These are phyloP conservation scores for Trichoderma cornu-damae DNA, from an alignment of 2,329 filamentous ascomycete species.

Conservation along the genomic window DNA sequence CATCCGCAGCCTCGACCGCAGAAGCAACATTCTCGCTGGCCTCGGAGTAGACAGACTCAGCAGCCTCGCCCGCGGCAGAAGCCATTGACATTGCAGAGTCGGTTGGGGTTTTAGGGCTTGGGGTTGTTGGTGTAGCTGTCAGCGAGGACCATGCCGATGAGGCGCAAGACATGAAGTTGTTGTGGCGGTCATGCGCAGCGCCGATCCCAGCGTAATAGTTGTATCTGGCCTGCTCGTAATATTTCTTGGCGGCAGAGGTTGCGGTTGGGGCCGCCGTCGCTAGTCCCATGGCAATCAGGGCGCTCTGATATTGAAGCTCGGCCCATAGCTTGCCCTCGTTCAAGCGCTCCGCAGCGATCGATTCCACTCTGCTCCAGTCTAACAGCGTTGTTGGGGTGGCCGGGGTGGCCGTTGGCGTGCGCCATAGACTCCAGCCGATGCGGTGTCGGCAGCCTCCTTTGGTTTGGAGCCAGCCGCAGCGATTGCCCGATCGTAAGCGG, in stretches of 20 bases:
- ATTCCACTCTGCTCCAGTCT: slow-evolving; percentile 49
- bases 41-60: slow-evolving; percentile 46
- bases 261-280: slow-evolving; percentile 44
- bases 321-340: slow-evolving; percentile 66
- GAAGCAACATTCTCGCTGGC: slow-evolving; percentile 41
- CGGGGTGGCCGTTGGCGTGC: slow-evolving; percentile 41
- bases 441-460: slow-evolving; percentile 50
- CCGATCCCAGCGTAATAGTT: slow-evolving; percentile 76
- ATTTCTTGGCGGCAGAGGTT: slow-evolving; percentile 50
- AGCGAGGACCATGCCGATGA: slow-evolving; percentile 61
- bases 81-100: slow-evolving; percentile 47
- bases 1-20: slow-evolving; percentile 35
- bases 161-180: slow-evolving; percentile 66
- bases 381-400: slow-evolving; percentile 32
- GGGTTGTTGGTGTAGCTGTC: slow-evolving; percentile 57
- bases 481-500: slow-evolving; percentile 62
- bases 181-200: slow-evolving; percentile 72
- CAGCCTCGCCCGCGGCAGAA: slow-evolving; percentile 46
- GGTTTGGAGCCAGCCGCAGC: slow-evolving; percentile 57
- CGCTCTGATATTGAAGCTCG: slow-evolving; percentile 64
- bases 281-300: slow-evolving; percentile 60
- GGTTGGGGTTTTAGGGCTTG: slow-evolving; percentile 51
- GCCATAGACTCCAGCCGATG: slow-evolving; percentile 47
- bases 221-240: slow-evolving; percentile 55
- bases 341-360: slow-evolving; percentile 65